Base-by-base conservation (phyloP, 257 asterid genomes). In the Verbena officinalis region DNA sequence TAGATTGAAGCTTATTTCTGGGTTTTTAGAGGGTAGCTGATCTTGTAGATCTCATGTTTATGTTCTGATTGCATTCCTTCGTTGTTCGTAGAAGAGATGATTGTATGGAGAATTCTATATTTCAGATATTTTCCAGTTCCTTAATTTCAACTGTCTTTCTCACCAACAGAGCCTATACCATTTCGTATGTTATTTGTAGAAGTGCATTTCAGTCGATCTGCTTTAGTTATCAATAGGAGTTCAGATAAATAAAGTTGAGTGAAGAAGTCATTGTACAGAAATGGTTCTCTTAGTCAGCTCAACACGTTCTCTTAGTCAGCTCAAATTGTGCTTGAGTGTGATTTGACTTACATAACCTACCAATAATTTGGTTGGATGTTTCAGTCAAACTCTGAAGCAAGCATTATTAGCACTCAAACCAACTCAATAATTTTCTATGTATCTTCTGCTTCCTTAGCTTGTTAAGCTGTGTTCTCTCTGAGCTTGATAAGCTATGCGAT, bases 141-240 rank as follows among this genome's bases (percentile, higher is more conserved):
- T 62, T 42, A 55, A 31, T 31, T 53, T 49, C 19, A 23, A 56
- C 61, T 63, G 55, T 42, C 36, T 44, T 55, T 23, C 43, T 34
- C 56, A 31, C 31, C 14, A 22, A 34, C 36, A 9, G 38, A 50
- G 34, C 21, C 34, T 34, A 46, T 36, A 27, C 24, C 31, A 38
- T n/a, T n/a, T n/a, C n/a, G n/a, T 43, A 10, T 36, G 14, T 38
- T 50, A 24, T n/a, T 60, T 42, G 10, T 15, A 13, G 20, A 57
- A 22, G 63, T 58, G 36, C 52, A 50, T 15, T 45, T 6, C 65
- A 2, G 9, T 54, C 49, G 17, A 43, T 49, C 21, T 36, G 21
- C 7, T 66, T 27, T 55, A 30, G 49, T 24, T 38, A 23, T 21
- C 4, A 34, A 7, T 23, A 49, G 52, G 36, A 20, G 27, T 12